Percentiles rank a stretch among this genome's conserved stretches.
Evolutionary conservation across 2,329 filamentous ascomycete genomes (phyloP).

Genomic region (Cladophialophora exuberans): DNA sequence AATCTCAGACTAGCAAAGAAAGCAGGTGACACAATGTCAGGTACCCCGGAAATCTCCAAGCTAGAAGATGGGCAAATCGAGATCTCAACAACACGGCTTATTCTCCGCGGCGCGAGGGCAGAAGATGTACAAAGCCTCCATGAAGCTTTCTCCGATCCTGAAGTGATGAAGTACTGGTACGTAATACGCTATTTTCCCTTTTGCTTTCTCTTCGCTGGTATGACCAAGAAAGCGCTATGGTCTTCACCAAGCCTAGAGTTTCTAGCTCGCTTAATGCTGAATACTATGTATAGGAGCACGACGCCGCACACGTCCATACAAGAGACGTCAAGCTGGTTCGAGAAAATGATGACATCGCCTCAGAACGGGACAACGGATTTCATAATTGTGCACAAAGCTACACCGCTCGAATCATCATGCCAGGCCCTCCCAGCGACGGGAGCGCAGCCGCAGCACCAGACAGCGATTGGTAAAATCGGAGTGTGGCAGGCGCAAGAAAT

Average conservation of each 20-base stretch:
- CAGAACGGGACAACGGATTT: slow-evolving; percentile 29
- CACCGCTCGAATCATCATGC: too few relatives aligned
- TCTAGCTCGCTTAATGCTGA: too few relatives aligned
- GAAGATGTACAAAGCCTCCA: slow-evolving; percentile 15
- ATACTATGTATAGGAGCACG: slow-evolving; percentile 16
- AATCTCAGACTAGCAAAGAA: too few relatives aligned
- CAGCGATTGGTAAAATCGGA: slow-evolving; percentile 26
- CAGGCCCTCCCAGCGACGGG: too few relatives aligned
- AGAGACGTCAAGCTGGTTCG: slow-evolving; percentile 20
- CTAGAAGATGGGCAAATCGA: slow-evolving; percentile 12
- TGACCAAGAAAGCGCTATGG: not conserved
- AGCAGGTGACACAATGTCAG: not conserved
- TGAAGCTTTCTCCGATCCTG: slow-evolving; percentile 25
- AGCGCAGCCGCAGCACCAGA: too few relatives aligned
- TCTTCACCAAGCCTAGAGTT: too few relatives aligned
- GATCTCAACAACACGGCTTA: slow-evolving; percentile 24
- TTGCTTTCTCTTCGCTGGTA: not conserved
- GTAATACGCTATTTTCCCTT: not conserved
- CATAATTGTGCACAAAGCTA: slow-evolving; percentile 21
- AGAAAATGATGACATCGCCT: slow-evolving; percentile 13
- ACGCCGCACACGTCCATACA: slow-evolving; percentile 13
- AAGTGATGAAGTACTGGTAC: slow-evolving; percentile 31
- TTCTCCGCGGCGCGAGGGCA: slow-evolving; percentile 22
- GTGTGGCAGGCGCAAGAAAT: slow-evolving; percentile 25
- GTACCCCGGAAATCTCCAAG: not conserved